phyloP scores from a whole-genome alignment of 495 filamentous ascomycete genomes.

The Neurospora hispaniola region DNA sequence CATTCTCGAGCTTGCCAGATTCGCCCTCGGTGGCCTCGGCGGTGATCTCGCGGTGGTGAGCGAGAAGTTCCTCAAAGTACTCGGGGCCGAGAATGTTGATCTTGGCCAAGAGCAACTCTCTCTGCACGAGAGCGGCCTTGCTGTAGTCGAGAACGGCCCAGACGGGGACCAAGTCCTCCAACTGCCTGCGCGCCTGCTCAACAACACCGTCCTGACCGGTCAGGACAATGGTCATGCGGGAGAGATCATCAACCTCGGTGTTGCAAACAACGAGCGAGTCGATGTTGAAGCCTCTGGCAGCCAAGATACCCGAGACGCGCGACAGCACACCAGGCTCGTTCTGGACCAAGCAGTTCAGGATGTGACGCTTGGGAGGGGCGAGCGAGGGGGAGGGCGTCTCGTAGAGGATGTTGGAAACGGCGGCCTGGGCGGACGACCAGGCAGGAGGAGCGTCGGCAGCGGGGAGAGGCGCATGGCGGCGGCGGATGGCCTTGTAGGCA shows the following conservation, averaged over 20 bases:
- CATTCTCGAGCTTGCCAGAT: conserved; percentile 14
- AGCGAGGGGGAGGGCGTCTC: conserved; percentile 82
- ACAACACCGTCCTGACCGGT: conserved; percentile 94
- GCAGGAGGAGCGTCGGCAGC: conserved; percentile 60
- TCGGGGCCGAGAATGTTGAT: conserved; percentile 91
- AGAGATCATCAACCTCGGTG: conserved; percentile 94
- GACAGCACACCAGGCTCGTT: conserved; percentile 97
- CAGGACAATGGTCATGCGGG: conserved; percentile 96
- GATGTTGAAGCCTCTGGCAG: conserved; percentile 96
- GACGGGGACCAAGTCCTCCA: conserved; percentile 93
- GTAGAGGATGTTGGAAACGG: conserved; percentile 96
- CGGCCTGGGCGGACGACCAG: conserved; percentile 81
- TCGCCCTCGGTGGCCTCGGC: conserved; percentile 13
- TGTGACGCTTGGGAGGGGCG: conserved; percentile 80
- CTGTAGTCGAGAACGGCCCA: conserved; percentile 99
- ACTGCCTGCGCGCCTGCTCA: conserved; percentile 89
- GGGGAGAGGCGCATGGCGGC: conserved; percentile 74
- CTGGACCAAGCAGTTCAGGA: conserved; percentile 97
- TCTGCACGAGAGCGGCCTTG: conserved; percentile 82
- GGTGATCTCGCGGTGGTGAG: conserved; percentile 77
- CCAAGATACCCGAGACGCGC: conserved; percentile 91
- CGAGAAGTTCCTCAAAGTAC: conserved; percentile 91
- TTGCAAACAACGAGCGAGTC: conserved; percentile 95
- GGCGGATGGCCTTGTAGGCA: conserved; percentile 95
- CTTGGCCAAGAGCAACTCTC: conserved; percentile 93